phyloP scores from a whole-genome alignment of 139 green algal genomes.

The Picochlorum sp. region DNA sequence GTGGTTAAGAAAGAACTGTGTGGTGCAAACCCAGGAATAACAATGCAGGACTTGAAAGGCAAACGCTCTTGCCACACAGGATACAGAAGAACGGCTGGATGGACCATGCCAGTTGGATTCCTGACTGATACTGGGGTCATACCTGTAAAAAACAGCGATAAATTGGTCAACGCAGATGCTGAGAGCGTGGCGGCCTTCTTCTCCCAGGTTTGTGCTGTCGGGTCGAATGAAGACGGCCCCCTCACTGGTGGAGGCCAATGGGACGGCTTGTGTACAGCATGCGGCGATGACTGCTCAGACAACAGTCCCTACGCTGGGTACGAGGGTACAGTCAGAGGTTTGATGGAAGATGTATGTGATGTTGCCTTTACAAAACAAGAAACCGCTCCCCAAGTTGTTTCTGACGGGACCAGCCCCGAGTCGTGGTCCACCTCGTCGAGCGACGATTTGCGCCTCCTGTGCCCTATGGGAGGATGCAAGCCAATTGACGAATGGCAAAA shows the following conservation, averaged over 20 bases:
- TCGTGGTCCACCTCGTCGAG: constrained; percentile 1
- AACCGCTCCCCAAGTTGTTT: constrained; percentile 2
- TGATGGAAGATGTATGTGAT: constrained; percentile 33
- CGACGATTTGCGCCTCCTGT: constrained; percentile 16
- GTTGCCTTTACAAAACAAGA: constrained; percentile 44
- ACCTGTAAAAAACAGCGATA: no score
- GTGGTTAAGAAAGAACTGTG: constrained; percentile 8
- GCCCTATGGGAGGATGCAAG: constrained; percentile 7
- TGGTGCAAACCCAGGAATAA: not conserved
- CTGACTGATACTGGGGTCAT: not conserved
- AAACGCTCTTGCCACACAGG: constrained; percentile 31
- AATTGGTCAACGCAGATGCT: no score
- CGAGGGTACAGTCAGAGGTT: constrained; percentile 22
- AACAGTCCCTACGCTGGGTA: constrained; percentile 27
- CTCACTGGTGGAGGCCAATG: not conserved
- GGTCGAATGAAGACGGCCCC: not conserved
- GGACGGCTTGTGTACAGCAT: constrained; percentile 11
- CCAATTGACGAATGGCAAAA: constrained; percentile 1
- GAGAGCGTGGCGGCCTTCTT: constrained; percentile 15
- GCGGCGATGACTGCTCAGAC: constrained; percentile 10
- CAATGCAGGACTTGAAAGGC: constrained; percentile 12
- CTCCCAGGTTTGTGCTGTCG: constrained; percentile 1
- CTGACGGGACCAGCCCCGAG: not conserved
- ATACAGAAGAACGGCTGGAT: constrained; percentile 16
- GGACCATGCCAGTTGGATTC: constrained; percentile 8